phyloP scores from a whole-genome alignment of 371 early-diverging fungal genomes.

The Lichtheimia ramosa region DNA sequence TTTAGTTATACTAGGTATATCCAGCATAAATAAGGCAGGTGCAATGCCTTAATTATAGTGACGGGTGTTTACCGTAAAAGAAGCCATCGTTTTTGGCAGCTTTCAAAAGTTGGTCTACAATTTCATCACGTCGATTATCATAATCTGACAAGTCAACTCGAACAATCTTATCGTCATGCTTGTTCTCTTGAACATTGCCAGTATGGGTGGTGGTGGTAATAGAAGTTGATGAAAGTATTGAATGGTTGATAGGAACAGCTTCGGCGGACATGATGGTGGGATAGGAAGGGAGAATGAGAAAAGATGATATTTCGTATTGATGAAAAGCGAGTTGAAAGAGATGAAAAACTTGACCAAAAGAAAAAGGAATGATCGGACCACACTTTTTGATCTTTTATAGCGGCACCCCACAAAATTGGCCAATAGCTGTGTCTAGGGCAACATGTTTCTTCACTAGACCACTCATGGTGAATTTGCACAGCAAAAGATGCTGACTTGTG shows the following conservation, averaged over 20 bases:
- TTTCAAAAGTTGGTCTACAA: slow-evolving; percentile 14
- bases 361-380: not conserved
- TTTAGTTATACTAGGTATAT: too few species aligned
- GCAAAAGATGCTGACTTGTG: not conserved
- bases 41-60: too few species aligned
- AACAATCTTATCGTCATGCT: slow-evolving; percentile 14
- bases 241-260: too few species aligned
- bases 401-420: not conserved
- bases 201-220: too few species aligned
- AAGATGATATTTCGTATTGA: not conserved
- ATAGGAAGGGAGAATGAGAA: not conserved
- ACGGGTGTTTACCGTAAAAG: slow-evolving; percentile 17
- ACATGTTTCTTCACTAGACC: not conserved
- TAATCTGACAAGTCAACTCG: slow-evolving; percentile 18
- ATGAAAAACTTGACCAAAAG: too few species aligned
- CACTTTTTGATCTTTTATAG: not conserved
- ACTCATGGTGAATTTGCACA: not conserved
- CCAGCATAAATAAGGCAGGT: too few species aligned
- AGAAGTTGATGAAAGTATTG: too few species aligned
- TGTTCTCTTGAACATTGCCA: too few species aligned
- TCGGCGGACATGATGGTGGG: not conserved
- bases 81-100: slow-evolving; percentile 21
- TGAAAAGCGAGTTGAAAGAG: too few species aligned
- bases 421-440: not conserved
- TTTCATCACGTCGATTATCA: slow-evolving; percentile 19